Percentiles rank a stretch among this genome's conserved stretches.
Evolutionary conservation across 192 early-diverging fungal species (phyloP).

Genomic region (Backusella sp.): DNA sequence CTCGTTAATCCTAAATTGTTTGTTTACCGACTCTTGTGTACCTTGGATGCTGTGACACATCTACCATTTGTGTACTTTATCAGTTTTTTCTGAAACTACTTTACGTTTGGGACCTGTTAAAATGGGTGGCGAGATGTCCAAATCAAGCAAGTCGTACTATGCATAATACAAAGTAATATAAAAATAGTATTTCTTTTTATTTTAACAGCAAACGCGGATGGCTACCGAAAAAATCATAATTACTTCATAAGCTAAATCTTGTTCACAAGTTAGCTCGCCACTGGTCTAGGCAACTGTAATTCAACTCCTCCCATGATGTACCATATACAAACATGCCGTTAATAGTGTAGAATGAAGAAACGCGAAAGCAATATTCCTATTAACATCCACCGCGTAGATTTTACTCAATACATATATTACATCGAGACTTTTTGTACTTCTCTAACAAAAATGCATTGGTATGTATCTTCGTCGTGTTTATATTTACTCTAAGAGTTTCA

Average conservation of each 20-base stretch:
- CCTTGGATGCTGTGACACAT: not conserved
- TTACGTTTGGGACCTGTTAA: not conserved
- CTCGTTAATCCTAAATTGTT: not conserved
- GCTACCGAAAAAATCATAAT: not conserved
- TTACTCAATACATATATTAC: not conserved
- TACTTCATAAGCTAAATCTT: not conserved
- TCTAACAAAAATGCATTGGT: not conserved
- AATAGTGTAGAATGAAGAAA: not conserved
- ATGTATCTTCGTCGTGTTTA: not conserved
- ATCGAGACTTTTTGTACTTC: not conserved
- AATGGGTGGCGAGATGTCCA: not conserved
- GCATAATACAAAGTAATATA: not conserved
- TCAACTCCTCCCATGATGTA: not conserved
- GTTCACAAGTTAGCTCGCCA: not conserved
- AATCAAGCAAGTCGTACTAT: not conserved
- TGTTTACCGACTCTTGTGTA: conserved; percentile 3
- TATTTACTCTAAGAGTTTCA: not conserved
- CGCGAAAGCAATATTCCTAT: not conserved
- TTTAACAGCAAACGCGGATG: not conserved
- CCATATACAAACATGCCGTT: not conserved
- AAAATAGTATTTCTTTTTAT: not conserved
- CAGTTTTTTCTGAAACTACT: not conserved
- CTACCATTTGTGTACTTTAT: not conserved
- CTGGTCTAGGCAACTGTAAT: not conserved
- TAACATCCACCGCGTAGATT: not conserved